Percentiles rank a stretch among this genome's conserved stretches.
These are phyloP conservation scores for Fusarium sublunatum DNA, from an alignment of 2,329 filamentous ascomycete genomes.

Conservation along the genomic window DNA sequence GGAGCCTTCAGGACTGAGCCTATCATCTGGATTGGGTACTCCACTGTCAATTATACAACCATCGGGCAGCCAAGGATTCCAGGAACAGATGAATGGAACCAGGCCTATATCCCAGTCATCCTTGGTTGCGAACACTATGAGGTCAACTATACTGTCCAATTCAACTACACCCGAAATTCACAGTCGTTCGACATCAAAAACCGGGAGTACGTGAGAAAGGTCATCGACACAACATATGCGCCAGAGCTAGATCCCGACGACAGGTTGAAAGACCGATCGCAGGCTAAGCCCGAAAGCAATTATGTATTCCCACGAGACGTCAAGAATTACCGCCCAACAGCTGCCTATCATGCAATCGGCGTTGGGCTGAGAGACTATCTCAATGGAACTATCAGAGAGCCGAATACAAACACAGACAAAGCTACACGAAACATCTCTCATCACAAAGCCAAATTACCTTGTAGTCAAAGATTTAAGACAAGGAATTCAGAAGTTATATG, in stretches of 20 bases:
- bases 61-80: rapidly evolving
- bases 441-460: neutral
- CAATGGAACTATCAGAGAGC: neutral
- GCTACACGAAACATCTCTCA: neutral
- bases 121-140: conserved; percentile 21
- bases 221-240: neutral
- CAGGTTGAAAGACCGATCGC: neutral
- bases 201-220: rapidly evolving
- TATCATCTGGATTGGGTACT: conserved; percentile 31
- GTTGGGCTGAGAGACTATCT: rapidly evolving
- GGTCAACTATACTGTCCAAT: conserved; percentile 4
- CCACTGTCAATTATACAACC: neutral
- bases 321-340: rapidly evolving
- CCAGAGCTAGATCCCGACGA: neutral
- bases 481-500: neutral
- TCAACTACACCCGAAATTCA: neutral
- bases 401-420: rapidly evolving
- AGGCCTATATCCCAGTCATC: neutral
- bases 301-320: neutral
- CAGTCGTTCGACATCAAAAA: neutral
- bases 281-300: neutral
- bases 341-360: conserved; percentile 14
- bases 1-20: conserved; percentile 20
- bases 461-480: rapidly evolving
- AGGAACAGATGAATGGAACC: neutral